These are phyloP conservation scores for Dryadomyces quercivorus DNA, from an alignment of 2,329 filamentous ascomycete species.

Conservation along the genomic window DNA sequence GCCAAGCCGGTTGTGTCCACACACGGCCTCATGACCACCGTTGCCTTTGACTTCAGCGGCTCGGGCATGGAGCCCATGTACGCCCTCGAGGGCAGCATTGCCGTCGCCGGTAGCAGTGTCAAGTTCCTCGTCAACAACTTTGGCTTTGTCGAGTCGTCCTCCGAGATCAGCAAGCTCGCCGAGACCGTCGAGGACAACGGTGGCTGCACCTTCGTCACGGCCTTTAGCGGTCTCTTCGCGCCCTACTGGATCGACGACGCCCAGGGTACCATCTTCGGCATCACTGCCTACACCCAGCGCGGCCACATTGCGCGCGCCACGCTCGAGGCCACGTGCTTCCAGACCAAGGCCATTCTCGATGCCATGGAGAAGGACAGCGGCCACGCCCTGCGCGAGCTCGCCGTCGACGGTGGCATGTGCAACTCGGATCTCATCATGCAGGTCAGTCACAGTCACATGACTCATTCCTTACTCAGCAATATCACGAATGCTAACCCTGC, in stretches of 20 bases:
- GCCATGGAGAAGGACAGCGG: conserved; percentile 82
- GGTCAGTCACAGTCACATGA: conserved; percentile 15
- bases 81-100: conserved; percentile 73
- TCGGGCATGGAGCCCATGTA: conserved; percentile 41
- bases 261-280: conserved; percentile 76
- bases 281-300: conserved; percentile 74
- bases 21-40: conserved; percentile 69
- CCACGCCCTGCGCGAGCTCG: conserved; percentile 59
- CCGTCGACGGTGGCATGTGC: conserved; percentile 82
- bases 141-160: conserved; percentile 41
- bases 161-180: conserved; percentile 38
- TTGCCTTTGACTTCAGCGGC: conserved; percentile 68
- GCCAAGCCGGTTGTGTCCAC: conserved; percentile 73
- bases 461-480: background rate
- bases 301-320: conserved; percentile 84
- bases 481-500: background rate
- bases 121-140: conserved; percentile 61
- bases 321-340: conserved; percentile 82
- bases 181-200: conserved; percentile 57
- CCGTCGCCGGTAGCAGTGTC: conserved; percentile 72
- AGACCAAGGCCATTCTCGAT: conserved; percentile 82
- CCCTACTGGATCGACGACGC: conserved; percentile 95
- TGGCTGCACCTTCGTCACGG: conserved; percentile 77
- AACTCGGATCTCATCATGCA: conserved; percentile 84
- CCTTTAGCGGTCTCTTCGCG: conserved; percentile 81